A percentile compares a stretch with the other conserved stretches of the same genome.
Evolutionary conservation across 257 asterid genomes (phyloP).

Genomic region (Voacanga thouarsii): DNA sequence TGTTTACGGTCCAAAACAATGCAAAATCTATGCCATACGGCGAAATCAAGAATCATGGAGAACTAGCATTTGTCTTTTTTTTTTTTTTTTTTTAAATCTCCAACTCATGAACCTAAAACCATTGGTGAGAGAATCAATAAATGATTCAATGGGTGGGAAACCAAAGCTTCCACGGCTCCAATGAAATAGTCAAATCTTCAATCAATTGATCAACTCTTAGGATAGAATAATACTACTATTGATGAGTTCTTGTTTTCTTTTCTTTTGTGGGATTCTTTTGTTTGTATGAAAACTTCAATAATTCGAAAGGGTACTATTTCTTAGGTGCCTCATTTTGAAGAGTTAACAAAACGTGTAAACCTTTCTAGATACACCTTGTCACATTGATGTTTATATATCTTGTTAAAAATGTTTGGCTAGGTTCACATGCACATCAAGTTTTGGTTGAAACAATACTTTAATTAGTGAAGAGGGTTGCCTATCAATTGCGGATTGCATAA

Average conservation of each 20-base stretch:
- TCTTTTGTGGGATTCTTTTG: background rate
- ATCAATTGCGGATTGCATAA: background rate
- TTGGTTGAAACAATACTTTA: background rate
- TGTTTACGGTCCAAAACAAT: conserved; percentile 11
- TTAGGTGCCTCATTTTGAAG: background rate
- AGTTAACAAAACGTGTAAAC: background rate
- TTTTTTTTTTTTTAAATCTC: too few relatives aligned
- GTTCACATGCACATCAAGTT: too few relatives aligned
- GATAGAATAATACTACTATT: background rate
- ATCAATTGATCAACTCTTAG: background rate
- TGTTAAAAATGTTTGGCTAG: background rate
- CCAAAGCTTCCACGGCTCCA: conserved; percentile 22
- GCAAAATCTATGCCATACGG: conserved; percentile 4
- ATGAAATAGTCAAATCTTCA: conserved; percentile 16
- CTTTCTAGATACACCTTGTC: background rate
- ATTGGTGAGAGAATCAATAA: conserved; percentile 11
- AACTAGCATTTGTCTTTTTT: conserved; percentile 3
- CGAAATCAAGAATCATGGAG: background rate
- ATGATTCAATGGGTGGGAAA: conserved; percentile 1
- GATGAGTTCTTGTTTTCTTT: background rate
- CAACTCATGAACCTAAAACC: conserved; percentile 18
- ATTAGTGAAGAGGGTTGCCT: background rate
- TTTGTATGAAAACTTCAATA: background rate
- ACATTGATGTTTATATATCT: background rate
- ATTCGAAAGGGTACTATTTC: background rate